Conservation (phyloP, 768 basidiomycete species). For the Baorangia bicolor region DNA sequence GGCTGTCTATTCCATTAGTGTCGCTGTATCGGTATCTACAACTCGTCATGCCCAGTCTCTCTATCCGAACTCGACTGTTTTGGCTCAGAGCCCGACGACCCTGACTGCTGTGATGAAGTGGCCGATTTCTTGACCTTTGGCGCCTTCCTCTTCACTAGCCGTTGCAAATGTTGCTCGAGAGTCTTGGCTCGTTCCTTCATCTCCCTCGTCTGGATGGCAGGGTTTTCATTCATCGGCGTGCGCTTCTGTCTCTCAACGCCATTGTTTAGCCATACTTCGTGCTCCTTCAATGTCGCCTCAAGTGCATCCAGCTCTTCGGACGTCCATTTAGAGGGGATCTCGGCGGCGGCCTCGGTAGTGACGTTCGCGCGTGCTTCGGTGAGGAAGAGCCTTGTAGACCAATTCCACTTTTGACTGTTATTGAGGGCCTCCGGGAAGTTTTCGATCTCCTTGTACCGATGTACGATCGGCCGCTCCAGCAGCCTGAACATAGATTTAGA, state of each 20-base stretch:
- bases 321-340: constrained; percentile 77
- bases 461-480: constrained; percentile 77
- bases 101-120: constrained; percentile 23
- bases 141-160: constrained; percentile 63
- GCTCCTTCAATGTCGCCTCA: constrained; percentile 72
- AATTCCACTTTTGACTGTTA: constrained; percentile 84
- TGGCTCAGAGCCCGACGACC: constrained; percentile 18
- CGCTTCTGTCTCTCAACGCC: constrained; percentile 81
- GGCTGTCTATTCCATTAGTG: constrained; percentile 16
- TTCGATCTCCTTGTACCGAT: constrained; percentile 87
- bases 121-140: constrained; percentile 56
- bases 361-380: constrained; percentile 73
- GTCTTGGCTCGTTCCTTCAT: constrained; percentile 81
- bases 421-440: constrained; percentile 82
- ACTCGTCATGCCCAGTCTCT: constrained; percentile 29
- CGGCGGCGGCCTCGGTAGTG: constrained; percentile 59
- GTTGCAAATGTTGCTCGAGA: constrained; percentile 73
- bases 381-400: constrained; percentile 85
- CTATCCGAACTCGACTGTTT: constrained; percentile 15
- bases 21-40: constrained; percentile 20
- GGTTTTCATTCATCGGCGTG: constrained; percentile 73
- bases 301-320: constrained; percentile 80
- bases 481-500: constrained; percentile 42
- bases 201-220: constrained; percentile 82
- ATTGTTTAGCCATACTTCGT: constrained; percentile 81